These are phyloP conservation scores for Schoenoplectus tabernaemontani DNA, from an alignment of 202 grass and related monocot species.

Conservation along the genomic window DNA sequence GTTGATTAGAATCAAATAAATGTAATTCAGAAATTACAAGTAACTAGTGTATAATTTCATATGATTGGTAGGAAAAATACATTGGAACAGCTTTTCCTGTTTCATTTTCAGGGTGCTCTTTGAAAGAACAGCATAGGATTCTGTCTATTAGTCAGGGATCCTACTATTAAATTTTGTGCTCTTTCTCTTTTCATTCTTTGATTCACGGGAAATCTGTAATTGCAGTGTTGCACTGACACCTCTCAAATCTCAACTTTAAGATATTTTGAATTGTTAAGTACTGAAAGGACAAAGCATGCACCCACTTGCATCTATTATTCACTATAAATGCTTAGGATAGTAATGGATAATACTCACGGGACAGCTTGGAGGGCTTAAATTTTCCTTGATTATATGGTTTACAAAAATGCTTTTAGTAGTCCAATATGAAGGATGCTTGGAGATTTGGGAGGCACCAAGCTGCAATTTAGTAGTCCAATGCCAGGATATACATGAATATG, in stretches of 20 bases:
- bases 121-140: slow-evolving; percentile 17
- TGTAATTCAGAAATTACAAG: background rate
- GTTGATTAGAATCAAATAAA: background rate
- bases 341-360: background rate
- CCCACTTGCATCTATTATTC: background rate
- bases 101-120: background rate
- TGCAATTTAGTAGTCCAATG: too few species aligned
- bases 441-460: too few species aligned
- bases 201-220: background rate
- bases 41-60: background rate
- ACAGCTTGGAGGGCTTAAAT: background rate
- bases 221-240: slow-evolving; percentile 5
- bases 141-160: background rate
- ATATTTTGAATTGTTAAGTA: background rate
- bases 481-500: background rate
- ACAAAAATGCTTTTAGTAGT: too few species aligned
- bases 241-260: background rate
- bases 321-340: background rate
- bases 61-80: background rate
- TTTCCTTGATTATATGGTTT: background rate
- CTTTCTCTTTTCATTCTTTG: background rate
- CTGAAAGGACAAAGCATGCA: background rate
- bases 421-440: too few species aligned
- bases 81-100: background rate
- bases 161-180: background rate